phyloP scores from a whole-genome alignment of 192 early-diverging fungal genomes.

The Helicostylum pulchrum region DNA sequence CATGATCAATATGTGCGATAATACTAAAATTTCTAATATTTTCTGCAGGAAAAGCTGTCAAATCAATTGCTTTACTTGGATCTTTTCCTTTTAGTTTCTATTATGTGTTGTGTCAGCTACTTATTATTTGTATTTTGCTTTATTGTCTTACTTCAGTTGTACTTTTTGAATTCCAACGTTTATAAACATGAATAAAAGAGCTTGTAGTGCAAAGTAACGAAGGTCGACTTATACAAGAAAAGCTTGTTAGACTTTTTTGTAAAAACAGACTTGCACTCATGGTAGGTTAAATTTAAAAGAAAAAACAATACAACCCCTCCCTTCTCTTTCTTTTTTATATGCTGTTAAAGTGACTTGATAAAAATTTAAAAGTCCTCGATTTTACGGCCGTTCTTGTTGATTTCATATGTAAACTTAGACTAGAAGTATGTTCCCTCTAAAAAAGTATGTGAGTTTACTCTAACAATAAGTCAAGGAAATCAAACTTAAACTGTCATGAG shows the following conservation, averaged over 20 bases:
- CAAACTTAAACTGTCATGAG: too few relatives aligned
- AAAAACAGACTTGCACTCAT: background rate
- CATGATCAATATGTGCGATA: constrained; percentile 84
- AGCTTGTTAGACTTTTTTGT: background rate
- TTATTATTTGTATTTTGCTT: background rate
- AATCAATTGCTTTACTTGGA: constrained; percentile 43
- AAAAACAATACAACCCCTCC: background rate
- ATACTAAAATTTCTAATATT: constrained; percentile 92
- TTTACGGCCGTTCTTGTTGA: too few relatives aligned
- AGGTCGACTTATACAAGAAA: background rate
- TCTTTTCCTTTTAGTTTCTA: constrained; percentile 39
- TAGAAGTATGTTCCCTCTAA: too few relatives aligned
- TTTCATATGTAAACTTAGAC: too few relatives aligned
- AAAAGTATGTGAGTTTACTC: too few relatives aligned
- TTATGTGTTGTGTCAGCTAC: background rate
- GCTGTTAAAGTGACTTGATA: too few relatives aligned
- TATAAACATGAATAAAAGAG: background rate
- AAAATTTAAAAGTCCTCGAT: too few relatives aligned
- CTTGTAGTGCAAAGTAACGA: too few relatives aligned
- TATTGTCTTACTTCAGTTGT: constrained; percentile 21
- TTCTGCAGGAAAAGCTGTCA: constrained; percentile 69
- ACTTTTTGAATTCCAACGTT: constrained; percentile 24
- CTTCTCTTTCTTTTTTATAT: background rate
- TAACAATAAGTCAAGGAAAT: too few relatives aligned
- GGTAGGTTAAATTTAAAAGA: background rate